Evolutionary conservation across 1,139 yeast species (phyloP), one percentile per base, ranked within the genome.

Genomic region (Protomyces inouyei): DNA sequence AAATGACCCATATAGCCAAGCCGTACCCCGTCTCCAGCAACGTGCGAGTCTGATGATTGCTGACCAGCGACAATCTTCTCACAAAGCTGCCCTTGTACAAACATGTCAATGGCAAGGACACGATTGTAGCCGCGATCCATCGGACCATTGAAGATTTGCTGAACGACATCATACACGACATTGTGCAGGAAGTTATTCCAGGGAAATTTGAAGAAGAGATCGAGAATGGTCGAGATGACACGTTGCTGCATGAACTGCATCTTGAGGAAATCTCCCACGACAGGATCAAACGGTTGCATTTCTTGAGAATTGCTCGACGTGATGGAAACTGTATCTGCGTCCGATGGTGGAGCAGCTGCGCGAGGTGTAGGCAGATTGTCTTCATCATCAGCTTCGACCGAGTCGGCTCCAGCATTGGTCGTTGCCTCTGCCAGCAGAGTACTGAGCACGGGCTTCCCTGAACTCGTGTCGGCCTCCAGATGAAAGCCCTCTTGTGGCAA

Each of bases 151-250:
- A 93, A 82, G 14, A 93, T 87, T 76, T 93, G 99, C 76, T 95
- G 99, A 51, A 93, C 95, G 70, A 93, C 89, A 76, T 93, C 99
- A 77, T 93, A 93, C 8, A 93, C 97, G 65, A 95, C 98, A 73
- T 93, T 93, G 76, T 93, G 99, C 76, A 95, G 80, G 73, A 93
- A 93, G 74, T 93, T 93, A 76, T 93, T 93, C 98, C 99, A 93
- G 3, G 98, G 98, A 76, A 91, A 93, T 71, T 83, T 82, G 81
- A 92, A 88, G 74, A 93, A 92, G 87, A 93, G 67, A 45, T 85
- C 78, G 66, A 92, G 77, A 64, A 93, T 88, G 60, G 87, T 85
- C 55, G 89, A 82, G 60, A 93, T 82, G 66, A 93, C 87, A 69
- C 85, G 85, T 64, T 88, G 87, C 74, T 93, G 97, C 71, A 85